Base-by-base conservation (phyloP, 306 rosid species). In the Betula pendula region DNA sequence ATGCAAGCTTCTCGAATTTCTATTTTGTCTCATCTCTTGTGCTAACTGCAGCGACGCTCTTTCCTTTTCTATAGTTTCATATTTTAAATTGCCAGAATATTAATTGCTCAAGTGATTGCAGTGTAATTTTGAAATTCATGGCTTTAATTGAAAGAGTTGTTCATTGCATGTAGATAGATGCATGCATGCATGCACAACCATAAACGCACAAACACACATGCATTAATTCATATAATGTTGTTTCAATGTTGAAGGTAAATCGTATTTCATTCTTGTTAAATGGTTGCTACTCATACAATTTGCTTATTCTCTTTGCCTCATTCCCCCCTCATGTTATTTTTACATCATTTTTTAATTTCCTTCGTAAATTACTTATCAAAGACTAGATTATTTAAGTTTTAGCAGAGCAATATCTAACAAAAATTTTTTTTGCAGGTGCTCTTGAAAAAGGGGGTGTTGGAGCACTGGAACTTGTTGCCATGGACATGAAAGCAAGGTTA, bases 401-500 rank as follows among this genome's bases (percentile, higher is more conserved):
- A 43, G 17, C 44, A 2, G 14, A 62, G 8, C 19, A 31, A 70
- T 58, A 75, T 77, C 77, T 74, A 43, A 24, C 25, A 74, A 27
- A 59, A 73, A 43, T 60, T 48, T 77, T 77, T 12, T 4, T 3
- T 88, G 83, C 87, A 95, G 99, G 87, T 83, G 96, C 97, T 65
- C 85, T 95, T 76, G 99, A 95, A 62, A 92, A 92, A 86, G 97
- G 97, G 65, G 97, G 99, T 68, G 99, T 95, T 79, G 99, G 99
- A 86, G 99, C 99, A 68, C 86, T 95, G 5, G 99, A 95, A 91
- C 91, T 95, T 87, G 99, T 95, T 87, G 99, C 99, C 77, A 95
- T 95, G 99, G 99, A 95, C 89, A 92, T 95, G 99, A 95, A 95
- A 95, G 97, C 99, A 80, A 95, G 97, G 99, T 93, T 82, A 29